Conservation (phyloP, 2,329 filamentous ascomycete species). For the Trichoderma breve region DNA sequence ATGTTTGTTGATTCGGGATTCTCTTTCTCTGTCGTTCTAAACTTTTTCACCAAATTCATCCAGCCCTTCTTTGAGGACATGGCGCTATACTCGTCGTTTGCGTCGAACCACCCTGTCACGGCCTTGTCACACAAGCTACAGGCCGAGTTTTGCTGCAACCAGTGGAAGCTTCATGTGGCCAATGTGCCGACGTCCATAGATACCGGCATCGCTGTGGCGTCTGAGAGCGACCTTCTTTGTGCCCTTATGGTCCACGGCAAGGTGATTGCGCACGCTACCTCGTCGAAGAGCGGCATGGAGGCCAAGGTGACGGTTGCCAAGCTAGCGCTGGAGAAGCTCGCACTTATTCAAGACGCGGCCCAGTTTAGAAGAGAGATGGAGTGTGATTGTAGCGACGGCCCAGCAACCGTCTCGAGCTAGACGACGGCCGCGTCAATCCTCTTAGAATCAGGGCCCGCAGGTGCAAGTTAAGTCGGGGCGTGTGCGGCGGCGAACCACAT, state of each 20-base stretch:
- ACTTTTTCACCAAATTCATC: conserved; percentile 75
- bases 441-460: background rate
- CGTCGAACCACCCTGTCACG: conserved; percentile 81
- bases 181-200: conserved; percentile 43
- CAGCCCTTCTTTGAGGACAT: conserved; percentile 82
- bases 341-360: background rate
- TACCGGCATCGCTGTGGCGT: conserved; percentile 39
- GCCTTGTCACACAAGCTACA: conserved; percentile 64
- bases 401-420: conserved; percentile 2
- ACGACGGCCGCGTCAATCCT: background rate
- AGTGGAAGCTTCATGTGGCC: conserved; percentile 54
- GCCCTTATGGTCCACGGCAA: conserved; percentile 74
- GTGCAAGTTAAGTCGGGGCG: background rate
- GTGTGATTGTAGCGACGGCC: conserved; percentile 14
- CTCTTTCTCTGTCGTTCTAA: conserved; percentile 68
- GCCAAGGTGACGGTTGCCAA: conserved; percentile 69
- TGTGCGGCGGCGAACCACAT: background rate
- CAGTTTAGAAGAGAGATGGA: conserved; percentile 16
- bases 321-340: conserved; percentile 24
- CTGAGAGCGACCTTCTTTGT: conserved; percentile 58
- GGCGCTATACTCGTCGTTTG: conserved; percentile 81
- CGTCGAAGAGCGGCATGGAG: conserved; percentile 62
- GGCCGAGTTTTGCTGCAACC: conserved; percentile 61
- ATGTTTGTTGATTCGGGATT: conserved; percentile 88
- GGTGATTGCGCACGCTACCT: conserved; percentile 60